Evolutionary conservation across 768 basidiomycete genomes (phyloP).

Genomic region (Hygrocybe coccinea): DNA sequence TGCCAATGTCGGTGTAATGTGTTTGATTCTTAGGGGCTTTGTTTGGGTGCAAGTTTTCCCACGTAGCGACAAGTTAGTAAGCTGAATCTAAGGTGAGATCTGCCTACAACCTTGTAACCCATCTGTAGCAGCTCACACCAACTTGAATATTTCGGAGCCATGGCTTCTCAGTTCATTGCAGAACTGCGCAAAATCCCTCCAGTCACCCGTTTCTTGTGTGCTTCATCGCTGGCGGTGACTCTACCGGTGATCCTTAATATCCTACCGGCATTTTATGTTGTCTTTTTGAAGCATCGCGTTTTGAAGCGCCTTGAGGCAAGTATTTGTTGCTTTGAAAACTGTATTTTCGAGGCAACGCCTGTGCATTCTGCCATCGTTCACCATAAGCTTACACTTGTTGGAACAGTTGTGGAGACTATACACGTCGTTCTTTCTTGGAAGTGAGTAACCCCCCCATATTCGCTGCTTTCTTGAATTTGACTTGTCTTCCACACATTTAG

Average conservation of each 20-base stretch:
- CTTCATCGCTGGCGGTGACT: slow-evolving; percentile 46
- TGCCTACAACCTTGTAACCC: no score
- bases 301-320: slow-evolving; percentile 51
- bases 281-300: slow-evolving; percentile 49
- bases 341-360: no score
- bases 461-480: neutral
- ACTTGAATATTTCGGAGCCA: neutral
- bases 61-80: no score
- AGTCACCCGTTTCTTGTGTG: slow-evolving; percentile 56
- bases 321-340: neutral
- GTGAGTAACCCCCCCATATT: slow-evolving; percentile 30
- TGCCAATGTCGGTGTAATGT: no score
- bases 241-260: slow-evolving; percentile 52
- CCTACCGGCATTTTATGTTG: slow-evolving; percentile 46
- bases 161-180: slow-evolving; percentile 12
- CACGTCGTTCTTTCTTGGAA: slow-evolving; percentile 71
- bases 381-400: neutral
- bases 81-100: no score
- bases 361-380: neutral
- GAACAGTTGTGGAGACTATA: slow-evolving; percentile 66
- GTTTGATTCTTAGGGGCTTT: no score
- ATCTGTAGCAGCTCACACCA: no score
- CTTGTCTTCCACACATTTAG: slow-evolving; percentile 18
- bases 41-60: no score
- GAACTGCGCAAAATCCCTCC: slow-evolving; percentile 81